A percentile compares a stretch with the other conserved stretches of the same genome.
Evolutionary conservation across 2,329 filamentous ascomycete species (phyloP).

Genomic region (Curvularia spicifera): DNA sequence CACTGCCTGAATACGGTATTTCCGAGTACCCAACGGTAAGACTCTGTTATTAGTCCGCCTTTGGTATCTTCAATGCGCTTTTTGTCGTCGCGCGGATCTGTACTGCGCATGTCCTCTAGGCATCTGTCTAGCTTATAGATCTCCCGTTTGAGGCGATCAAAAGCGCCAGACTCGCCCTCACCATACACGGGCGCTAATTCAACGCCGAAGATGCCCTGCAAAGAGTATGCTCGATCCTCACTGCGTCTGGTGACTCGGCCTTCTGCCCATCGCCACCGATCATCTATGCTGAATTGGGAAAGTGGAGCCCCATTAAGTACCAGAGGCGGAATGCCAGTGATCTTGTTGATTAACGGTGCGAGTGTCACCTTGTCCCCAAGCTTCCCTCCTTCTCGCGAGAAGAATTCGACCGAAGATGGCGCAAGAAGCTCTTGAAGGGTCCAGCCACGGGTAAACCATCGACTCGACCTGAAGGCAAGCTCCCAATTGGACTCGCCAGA

Average conservation of each 20-base stretch:
- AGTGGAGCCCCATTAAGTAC: conserved; percentile 8
- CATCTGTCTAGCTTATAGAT: conserved; percentile 15
- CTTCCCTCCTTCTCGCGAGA: conserved; percentile 12
- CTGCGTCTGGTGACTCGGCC: conserved; percentile 17
- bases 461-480: background rate
- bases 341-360: conserved; percentile 4
- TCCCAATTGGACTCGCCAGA: background rate
- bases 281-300: conserved; percentile 12
- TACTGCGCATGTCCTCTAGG: conserved; percentile 12
- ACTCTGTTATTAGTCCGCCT: conserved; percentile 5
- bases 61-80: conserved; percentile 1
- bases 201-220: conserved; percentile 17
- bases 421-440: conserved; percentile 22
- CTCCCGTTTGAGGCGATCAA: conserved; percentile 18
- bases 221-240: conserved; percentile 15
- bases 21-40: conserved; percentile 17
- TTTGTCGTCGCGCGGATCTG: conserved; percentile 16
- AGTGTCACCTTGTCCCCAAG: conserved; percentile 17
- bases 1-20: conserved; percentile 8
- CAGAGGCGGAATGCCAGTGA: conserved; percentile 13
- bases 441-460: conserved; percentile 6
- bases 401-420: conserved; percentile 24
- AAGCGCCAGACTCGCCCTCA: conserved; percentile 15
- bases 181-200: conserved; percentile 7
- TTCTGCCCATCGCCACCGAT: conserved; percentile 15